Conservation (phyloP, 2,329 filamentous ascomycete genomes). For the Neofusicoccum sp. region DNA sequence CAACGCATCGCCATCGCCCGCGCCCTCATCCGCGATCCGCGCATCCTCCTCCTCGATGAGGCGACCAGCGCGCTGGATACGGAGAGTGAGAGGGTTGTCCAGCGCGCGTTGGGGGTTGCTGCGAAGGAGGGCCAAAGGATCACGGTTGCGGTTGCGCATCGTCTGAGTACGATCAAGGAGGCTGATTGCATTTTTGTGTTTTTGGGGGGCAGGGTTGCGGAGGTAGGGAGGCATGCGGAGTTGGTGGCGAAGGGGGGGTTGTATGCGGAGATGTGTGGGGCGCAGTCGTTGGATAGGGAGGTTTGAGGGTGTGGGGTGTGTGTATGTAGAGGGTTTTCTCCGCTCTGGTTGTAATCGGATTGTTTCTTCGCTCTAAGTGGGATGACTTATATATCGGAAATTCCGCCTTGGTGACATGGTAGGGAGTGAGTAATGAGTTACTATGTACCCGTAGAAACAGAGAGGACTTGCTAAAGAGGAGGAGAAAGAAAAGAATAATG, state of each 20-base stretch:
- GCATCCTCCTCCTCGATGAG: constrained; percentile 59
- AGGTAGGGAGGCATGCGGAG: constrained; percentile 44
- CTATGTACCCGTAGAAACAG: too few species aligned
- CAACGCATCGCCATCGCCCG: constrained; percentile 89
- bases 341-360: too few species aligned
- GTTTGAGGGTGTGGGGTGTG: constrained; percentile 39
- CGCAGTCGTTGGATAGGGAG: constrained; percentile 43
- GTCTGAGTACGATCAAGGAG: constrained; percentile 56
- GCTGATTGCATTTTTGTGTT: constrained; percentile 47
- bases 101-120: constrained; percentile 78
- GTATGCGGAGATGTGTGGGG: constrained; percentile 50
- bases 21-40: constrained; percentile 83
- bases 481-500: too few species aligned
- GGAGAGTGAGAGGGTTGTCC: constrained; percentile 70
- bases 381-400: too few species aligned
- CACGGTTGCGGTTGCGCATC: constrained; percentile 93
- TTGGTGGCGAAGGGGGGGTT: constrained; percentile 41
- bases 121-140: constrained; percentile 73
- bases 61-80: constrained; percentile 43
- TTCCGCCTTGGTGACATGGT: too few species aligned
- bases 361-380: too few species aligned
- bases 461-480: too few species aligned
- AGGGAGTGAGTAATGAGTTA: too few species aligned
- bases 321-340: too few species aligned
- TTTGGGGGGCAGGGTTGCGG: constrained; percentile 40